These are phyloP conservation scores for Saccharomycopsis fibuligera DNA, from an alignment of 805 yeast species.

Conservation along the genomic window DNA sequence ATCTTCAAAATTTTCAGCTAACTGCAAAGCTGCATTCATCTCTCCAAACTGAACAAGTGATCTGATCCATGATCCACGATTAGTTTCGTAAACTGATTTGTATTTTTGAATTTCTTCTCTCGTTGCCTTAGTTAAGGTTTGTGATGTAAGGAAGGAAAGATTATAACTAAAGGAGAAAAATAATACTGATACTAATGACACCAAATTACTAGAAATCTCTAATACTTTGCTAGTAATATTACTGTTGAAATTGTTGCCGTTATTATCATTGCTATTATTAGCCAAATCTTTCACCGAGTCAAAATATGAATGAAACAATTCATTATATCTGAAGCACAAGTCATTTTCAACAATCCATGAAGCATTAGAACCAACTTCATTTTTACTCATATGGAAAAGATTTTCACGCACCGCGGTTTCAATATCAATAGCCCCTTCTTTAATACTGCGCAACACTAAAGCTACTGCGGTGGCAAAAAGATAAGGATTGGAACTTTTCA, in stretches of 20 bases:
- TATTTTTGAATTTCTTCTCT: conserved; percentile 23
- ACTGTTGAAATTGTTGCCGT: too few species aligned
- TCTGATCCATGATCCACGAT: conserved; percentile 51
- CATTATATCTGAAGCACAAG: conserved; percentile 12
- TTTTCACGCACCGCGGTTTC: conserved; percentile 5
- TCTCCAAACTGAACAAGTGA: conserved; percentile 45
- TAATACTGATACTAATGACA: conserved; percentile 34
- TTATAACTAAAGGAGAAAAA: conserved; percentile 35
- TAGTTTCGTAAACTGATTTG: conserved; percentile 25
- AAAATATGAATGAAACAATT: conserved; percentile 6
- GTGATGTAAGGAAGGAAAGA: conserved; percentile 29
- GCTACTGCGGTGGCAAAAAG: conserved; percentile 7
- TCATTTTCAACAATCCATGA: conserved; percentile 17
- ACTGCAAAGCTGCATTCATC: conserved; percentile 46
- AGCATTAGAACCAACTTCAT: conserved; percentile 1
- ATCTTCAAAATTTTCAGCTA: conserved; percentile 65
- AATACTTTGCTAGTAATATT: not conserved
- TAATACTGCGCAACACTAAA: conserved; percentile 12
- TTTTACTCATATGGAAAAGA: conserved; percentile 7
- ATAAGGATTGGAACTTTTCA: not conserved
- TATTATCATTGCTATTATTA: not conserved
- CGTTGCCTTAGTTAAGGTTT: conserved; percentile 21
- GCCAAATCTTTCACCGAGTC: conserved; percentile 9
- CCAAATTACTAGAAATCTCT: conserved; percentile 26
- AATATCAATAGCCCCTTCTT: conserved; percentile 18